Evolutionary conservation across 495 filamentous ascomycete genomes (phyloP).

Genomic region (Astrocystis sublimbata): DNA sequence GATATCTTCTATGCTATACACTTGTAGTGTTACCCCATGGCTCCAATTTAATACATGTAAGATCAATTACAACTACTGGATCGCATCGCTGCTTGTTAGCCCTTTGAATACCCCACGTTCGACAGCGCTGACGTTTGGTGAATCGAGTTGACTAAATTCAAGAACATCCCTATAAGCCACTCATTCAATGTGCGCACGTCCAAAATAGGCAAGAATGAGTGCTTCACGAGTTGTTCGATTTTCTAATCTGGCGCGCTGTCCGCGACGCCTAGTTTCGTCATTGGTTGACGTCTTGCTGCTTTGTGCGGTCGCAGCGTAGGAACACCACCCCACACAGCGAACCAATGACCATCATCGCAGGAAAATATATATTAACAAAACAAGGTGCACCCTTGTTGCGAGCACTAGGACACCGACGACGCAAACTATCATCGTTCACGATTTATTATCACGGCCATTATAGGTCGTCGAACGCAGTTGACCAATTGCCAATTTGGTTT

Average conservation of each 20-base stretch:
- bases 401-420: background rate
- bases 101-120: background rate
- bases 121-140: no score
- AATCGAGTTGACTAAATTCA: no score
- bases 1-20: background rate
- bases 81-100: background rate
- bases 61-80: background rate
- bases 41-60: background rate
- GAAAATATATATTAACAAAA: background rate
- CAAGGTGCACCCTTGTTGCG: background rate
- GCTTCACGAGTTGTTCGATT: background rate
- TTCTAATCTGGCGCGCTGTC: background rate
- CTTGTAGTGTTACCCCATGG: background rate
- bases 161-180: background rate
- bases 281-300: background rate
- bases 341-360: background rate
- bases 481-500: background rate
- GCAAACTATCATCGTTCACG: no score
- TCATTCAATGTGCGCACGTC: no score
- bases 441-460: background rate
- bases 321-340: background rate
- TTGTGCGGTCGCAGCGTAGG: background rate
- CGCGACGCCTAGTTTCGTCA: background rate
- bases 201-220: background rate
- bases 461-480: background rate